Percentiles rank a stretch among this genome's conserved stretches.
Evolutionary conservation across 2,329 filamentous ascomycete species (phyloP).

Genomic region (Hysterium pulicare): DNA sequence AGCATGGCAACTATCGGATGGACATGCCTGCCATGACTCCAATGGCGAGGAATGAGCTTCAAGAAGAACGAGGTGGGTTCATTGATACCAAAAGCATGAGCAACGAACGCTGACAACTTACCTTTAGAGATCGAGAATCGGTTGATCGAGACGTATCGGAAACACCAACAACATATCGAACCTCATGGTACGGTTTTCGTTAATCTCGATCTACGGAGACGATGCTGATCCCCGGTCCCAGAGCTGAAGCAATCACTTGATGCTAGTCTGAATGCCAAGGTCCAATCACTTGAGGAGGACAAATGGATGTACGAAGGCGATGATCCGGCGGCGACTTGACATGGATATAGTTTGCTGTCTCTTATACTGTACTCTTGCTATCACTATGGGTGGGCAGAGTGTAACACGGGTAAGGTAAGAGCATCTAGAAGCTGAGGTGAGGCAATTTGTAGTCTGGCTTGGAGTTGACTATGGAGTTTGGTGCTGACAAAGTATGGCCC

Average conservation of each 20-base stretch:
- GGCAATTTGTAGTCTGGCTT: too few species aligned
- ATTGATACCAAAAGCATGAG: too few species aligned
- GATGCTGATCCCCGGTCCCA: background rate
- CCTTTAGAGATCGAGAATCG: slow-evolving; percentile 10
- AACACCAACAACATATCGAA: slow-evolving; percentile 13
- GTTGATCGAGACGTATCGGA: slow-evolving; percentile 13
- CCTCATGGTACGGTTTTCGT: slow-evolving; percentile 4
- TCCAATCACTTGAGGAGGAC: slow-evolving; percentile 71
- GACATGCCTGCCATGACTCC: slow-evolving; percentile 44
- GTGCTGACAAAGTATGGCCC: too few species aligned
- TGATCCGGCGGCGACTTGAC: slow-evolving; percentile 28
- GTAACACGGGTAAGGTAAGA: too few species aligned
- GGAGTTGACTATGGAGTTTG: too few species aligned
- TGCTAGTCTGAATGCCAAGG: slow-evolving; percentile 66
- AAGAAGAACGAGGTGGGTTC: slow-evolving; percentile 6
- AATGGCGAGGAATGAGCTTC: slow-evolving; percentile 4
- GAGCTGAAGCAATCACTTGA: slow-evolving; percentile 46
- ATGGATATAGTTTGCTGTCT: too few species aligned
- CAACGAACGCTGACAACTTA: background rate
- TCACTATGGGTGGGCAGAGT: too few species aligned
- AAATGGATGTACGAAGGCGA: slow-evolving; percentile 84
- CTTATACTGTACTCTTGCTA: too few species aligned
- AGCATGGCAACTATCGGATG: slow-evolving; percentile 44
- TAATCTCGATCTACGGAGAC: background rate
- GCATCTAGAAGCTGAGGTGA: too few species aligned